Evolutionary conservation across 2,329 filamentous ascomycete genomes (phyloP).

Genomic region (Clonostachys rhizophaga): DNA sequence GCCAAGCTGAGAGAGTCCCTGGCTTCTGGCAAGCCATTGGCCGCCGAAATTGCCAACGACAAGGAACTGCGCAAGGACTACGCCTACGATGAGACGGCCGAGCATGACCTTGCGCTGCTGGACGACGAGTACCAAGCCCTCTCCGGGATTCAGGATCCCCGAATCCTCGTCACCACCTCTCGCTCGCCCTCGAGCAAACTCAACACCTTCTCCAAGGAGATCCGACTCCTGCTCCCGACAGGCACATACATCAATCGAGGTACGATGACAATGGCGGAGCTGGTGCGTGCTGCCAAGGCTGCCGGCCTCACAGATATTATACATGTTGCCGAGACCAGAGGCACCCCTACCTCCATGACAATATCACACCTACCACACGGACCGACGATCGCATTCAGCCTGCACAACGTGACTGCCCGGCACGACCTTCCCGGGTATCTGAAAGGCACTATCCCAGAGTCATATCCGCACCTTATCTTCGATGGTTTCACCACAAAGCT

Average conservation of each 20-base stretch:
- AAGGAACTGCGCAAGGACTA: slow-evolving; percentile 79
- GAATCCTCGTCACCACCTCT: slow-evolving; percentile 85
- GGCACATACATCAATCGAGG: slow-evolving; percentile 87
- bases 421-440: slow-evolving; percentile 89
- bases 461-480: slow-evolving; percentile 92
- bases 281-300: slow-evolving; percentile 76
- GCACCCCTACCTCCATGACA: slow-evolving; percentile 85
- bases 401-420: slow-evolving; percentile 89
- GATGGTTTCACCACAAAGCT: slow-evolving; percentile 84
- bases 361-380: slow-evolving; percentile 86
- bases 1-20: slow-evolving; percentile 82
- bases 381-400: slow-evolving; percentile 72
- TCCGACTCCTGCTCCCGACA: slow-evolving; percentile 77
- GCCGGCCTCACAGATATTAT: slow-evolving; percentile 81
- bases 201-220: slow-evolving; percentile 89
- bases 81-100: slow-evolving; percentile 84
- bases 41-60: slow-evolving; percentile 80
- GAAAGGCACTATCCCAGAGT: slow-evolving; percentile 84
- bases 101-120: slow-evolving; percentile 66
- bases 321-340: slow-evolving; percentile 86
- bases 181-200: slow-evolving; percentile 82
- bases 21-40: slow-evolving; percentile 82
- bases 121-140: slow-evolving; percentile 90
- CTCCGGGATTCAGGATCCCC: slow-evolving; percentile 85
- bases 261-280: slow-evolving; percentile 80